A percentile compares a stretch with the other conserved stretches of the same genome.
Evolutionary conservation across 306 rosid genomes (phyloP).

Genomic region (Hippophae gyantsensis): DNA sequence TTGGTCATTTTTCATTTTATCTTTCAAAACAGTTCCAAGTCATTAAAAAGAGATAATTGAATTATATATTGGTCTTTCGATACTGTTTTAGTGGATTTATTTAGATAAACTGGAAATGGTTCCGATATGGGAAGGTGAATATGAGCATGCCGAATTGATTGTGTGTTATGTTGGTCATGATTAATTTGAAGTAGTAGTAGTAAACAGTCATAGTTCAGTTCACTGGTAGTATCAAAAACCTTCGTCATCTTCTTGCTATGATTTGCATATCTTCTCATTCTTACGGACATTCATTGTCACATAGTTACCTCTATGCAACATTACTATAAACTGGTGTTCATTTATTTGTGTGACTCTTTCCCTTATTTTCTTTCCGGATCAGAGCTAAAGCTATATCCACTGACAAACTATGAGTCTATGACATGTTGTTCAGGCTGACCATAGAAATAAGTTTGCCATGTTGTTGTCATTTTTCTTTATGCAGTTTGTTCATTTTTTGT

Average conservation of each 20-base stretch:
- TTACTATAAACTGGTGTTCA: neutral
- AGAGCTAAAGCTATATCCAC: neutral
- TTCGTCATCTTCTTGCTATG: neutral
- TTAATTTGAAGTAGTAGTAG: neutral
- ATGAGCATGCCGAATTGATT: no score
- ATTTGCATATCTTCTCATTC: neutral
- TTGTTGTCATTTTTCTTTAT: neutral
- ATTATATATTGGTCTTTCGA: no score
- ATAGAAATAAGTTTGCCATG: neutral
- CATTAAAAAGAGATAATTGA: no score
- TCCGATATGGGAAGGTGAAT: no score
- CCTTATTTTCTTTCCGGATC: no score
- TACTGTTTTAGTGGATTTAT: no score
- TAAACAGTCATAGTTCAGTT: neutral
- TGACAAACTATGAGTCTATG: no score
- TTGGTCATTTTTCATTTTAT: no score
- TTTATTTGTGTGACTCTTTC: neutral
- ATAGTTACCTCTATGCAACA: neutral
- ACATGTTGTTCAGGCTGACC: neutral
- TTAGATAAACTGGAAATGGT: no score
- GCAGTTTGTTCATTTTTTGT: constrained; percentile 8
- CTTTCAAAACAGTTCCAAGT: no score
- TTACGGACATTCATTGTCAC: neutral
- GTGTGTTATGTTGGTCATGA: no score
- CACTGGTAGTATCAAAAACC: neutral